Conservation (phyloP, 257 asterid species). For the Gentiana macrophylla region DNA sequence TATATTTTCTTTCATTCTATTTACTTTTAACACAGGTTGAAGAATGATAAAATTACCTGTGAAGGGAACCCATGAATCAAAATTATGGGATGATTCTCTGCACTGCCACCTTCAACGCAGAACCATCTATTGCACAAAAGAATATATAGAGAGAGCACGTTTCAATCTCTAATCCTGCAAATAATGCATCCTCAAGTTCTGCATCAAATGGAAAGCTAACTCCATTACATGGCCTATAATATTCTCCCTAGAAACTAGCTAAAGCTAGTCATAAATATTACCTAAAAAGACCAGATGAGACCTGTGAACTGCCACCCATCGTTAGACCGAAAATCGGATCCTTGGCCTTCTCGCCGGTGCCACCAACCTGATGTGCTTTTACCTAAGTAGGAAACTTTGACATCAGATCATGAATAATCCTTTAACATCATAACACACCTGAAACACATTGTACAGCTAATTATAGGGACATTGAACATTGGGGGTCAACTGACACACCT, state of each 20-base stretch:
- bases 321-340: conserved; percentile 80
- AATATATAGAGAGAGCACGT: conserved; percentile 39
- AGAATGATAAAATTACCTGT: conserved; percentile 37
- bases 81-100: conserved; percentile 47
- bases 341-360: conserved; percentile 83
- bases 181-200: conserved; percentile 54
- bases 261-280: conserved; percentile 8
- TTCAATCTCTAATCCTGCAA: conserved; percentile 76
- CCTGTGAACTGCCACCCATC: conserved; percentile 74
- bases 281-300: conserved; percentile 78
- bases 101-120: conserved; percentile 68
- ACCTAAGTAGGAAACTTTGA: conserved; percentile 27
- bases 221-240: conserved; percentile 10
- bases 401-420: background rate
- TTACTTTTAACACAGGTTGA: no score
- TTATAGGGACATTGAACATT: no score
- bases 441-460: background rate
- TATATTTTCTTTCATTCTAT: no score
- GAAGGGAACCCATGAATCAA: conserved; percentile 84
- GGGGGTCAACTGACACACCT: no score
- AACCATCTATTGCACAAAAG: conserved; percentile 93
- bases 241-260: conserved; percentile 3
- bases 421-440: background rate
- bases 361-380: conserved; percentile 74
- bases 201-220: conserved; percentile 19